Base-by-base conservation (phyloP, 257 asterid species). In the Scutellaria galericulata region DNA sequence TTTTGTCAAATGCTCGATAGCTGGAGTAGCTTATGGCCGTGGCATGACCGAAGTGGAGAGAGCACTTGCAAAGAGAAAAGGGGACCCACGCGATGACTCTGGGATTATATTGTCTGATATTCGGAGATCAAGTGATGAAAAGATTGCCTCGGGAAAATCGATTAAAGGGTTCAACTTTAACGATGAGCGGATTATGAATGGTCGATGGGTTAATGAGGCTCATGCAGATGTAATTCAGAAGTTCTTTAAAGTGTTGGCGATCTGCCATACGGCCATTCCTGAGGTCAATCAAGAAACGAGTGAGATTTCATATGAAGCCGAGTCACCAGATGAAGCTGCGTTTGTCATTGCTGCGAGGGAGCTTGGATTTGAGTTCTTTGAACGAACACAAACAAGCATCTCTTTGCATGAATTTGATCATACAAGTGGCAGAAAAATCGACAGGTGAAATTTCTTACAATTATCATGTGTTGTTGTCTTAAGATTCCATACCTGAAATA, bases 281-380 rank as follows among this genome's bases (percentile, higher is more conserved):
- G 99, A 94, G 50, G 84, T 90, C 61, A 66, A 82, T 78, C 68
- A 78, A 72, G 87, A 84, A 77, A 78, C 90, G 3, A 84, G 88
- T 39, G 91, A 88, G 70, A 86, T 91, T 73, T 70, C 88, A 7
- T 94, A 91, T 63, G 99, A 91, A 85, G 99, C 99, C 6, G 99
- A 94, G 86, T 94, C 98, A 11, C 99, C 99, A 0, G 99, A 94
- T 83, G 99, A 94, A 82, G 90, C 98, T 69, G 98, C 98, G 10
- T 94, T 94, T 78, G 99, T 94, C 50, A 83, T 91, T 79, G 92
- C 99, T 68, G 97, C 99, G 39, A 86, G 92, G 76, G 98, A 94
- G 79, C 86, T 94, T 69, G 99, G 99, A 1, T 88, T 94, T 72
- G 90, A 94, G 64, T 89, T 94, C 79, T 90, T 80, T 62, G 90